These are phyloP conservation scores for Corniculantispora saksenae DNA, from an alignment of 2,329 filamentous ascomycete species.

Conservation along the genomic window DNA sequence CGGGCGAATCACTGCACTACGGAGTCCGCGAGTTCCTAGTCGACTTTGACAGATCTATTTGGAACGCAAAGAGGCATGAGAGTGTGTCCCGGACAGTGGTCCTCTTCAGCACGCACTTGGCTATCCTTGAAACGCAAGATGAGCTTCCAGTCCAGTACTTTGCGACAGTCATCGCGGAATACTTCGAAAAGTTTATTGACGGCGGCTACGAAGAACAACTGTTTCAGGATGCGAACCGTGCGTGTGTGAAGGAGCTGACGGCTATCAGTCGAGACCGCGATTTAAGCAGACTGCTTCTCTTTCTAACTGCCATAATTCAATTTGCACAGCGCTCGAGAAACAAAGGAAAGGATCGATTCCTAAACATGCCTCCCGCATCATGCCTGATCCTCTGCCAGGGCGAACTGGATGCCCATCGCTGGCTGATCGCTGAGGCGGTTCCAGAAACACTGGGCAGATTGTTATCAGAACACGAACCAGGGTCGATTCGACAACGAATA, in stretches of 20 bases:
- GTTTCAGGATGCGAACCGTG: background rate
- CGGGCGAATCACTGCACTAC: no score
- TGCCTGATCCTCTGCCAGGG: conserved; percentile 5
- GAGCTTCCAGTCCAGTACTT: background rate
- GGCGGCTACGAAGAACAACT: background rate
- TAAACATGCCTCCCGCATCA: background rate
- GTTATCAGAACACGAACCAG: no score
- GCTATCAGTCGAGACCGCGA: background rate
- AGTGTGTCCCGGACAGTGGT: background rate
- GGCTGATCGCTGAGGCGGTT: conserved; percentile 2
- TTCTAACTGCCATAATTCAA: background rate
- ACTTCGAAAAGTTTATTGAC: background rate
- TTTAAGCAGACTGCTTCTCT: background rate
- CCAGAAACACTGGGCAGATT: no score
- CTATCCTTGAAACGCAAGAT: background rate
- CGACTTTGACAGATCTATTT: no score
- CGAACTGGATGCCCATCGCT: background rate
- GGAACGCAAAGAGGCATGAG: background rate
- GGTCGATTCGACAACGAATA: no score
- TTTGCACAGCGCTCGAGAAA: background rate
- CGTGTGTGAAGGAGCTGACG: background rate
- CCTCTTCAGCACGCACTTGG: background rate
- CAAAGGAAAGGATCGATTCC: background rate
- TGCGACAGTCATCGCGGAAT: background rate
- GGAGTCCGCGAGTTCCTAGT: no score